Evolutionary conservation across 1,284 basidiomycete species (phyloP), one percentile per base, ranked within the genome.

Genomic region (Ganoderma leucocontextum): DNA sequence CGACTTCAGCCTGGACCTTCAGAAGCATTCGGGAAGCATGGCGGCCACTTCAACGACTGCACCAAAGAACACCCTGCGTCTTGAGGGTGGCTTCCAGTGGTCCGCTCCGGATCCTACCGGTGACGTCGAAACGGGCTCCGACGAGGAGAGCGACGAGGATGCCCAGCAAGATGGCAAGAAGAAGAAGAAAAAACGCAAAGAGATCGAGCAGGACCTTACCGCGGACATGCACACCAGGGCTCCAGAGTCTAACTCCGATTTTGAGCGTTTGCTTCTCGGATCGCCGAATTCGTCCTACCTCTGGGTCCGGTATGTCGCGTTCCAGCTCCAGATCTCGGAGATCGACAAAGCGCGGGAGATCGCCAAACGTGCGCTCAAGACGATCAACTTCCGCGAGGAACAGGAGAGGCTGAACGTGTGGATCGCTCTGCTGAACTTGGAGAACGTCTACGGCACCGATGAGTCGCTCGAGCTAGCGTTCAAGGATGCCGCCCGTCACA

Each of bases 301-400:
- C 52, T 99, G 98, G 98, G 93, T 99, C 70, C 97, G 98, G 80
- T 99, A 97, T 81, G 99, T 99, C 95, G 97, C 97, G 6, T 98
- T 99, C 89, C 95, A 97, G 73, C 85, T 99, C 5, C 95, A 97
- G 74, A 89, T 99, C 17, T 96, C 96, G 55, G 97, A 99, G 80
- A 86, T 99, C 57, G 96, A 97, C 75, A 96, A 96, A 81, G 98
- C 97, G 17, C 89, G 97, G 44, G 89, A 93, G 77, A 92, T 97
- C 60, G 97, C 91, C 19, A 87, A 89, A 64, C 90, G 95, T 38
- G 98, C 97, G 4, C 84, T 98, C 70, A 86, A 91, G 76, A 92
- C 92, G 17, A 99, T 99, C 82, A 93, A 89, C 78, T 99, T 97
- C 84, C 89, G 98, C 64, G 98, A 99, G 81, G 98, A 99, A 81